Conservation (phyloP, 352 stramenopile species). For the Pythium rishiriense region DNA sequence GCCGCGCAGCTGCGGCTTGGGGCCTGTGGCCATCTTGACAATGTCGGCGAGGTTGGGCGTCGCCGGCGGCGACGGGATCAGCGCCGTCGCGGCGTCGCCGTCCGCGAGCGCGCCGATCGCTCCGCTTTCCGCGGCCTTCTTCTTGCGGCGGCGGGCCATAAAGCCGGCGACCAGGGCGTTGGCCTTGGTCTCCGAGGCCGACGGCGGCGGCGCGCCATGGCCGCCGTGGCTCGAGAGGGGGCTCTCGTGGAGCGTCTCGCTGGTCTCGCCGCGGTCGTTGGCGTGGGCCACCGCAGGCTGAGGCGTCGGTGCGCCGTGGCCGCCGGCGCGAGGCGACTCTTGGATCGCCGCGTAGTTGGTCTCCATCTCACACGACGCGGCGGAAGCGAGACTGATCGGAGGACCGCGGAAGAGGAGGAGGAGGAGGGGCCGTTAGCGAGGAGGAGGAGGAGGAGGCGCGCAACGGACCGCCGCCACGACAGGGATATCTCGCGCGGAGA, state of each 20-base stretch:
- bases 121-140: conserved; percentile 7
- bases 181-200: neutral
- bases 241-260: conserved; percentile 32
- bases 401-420: neutral
- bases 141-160: conserved; percentile 20
- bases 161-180: conserved; percentile 10
- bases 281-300: neutral
- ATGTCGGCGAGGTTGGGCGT: conserved; percentile 33
- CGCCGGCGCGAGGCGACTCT: conserved; percentile 17
- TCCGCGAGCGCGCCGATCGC: neutral
- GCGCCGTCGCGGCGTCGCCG: neutral
- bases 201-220: neutral
- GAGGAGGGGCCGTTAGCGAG: neutral
- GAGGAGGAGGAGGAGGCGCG: neutral
- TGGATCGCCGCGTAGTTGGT: conserved; percentile 27
- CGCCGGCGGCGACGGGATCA: conserved; percentile 15
- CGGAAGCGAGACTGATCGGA: neutral
- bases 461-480: no score
- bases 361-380: neutral
- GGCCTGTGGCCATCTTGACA: conserved; percentile 22
- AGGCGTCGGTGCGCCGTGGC: neutral
- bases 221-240: conserved; percentile 7
- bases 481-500: neutral
- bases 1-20: conserved; percentile 28
- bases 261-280: conserved; percentile 12